Percentiles rank a stretch among this genome's conserved stretches.
Evolutionary conservation across 441 rosid genomes (phyloP).

Genomic region (Gossypium davidsonii): DNA sequence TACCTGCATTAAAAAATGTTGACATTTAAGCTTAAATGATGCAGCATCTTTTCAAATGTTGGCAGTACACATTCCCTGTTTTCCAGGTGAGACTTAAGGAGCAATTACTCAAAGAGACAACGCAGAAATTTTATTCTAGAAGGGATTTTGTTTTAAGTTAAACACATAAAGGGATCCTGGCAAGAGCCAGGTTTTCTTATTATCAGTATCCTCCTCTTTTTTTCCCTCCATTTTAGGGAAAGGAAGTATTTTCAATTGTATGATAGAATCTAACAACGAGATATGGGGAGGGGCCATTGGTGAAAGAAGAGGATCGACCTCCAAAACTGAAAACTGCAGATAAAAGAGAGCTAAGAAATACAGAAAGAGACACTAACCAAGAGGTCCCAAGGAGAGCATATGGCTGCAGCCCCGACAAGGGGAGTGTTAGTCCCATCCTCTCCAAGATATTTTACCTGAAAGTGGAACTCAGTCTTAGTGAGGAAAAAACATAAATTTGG

Average conservation of each 20-base stretch:
- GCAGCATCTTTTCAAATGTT: neutral
- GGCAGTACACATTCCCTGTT: neutral
- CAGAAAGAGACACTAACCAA: conserved; percentile 43
- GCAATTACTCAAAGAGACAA: neutral
- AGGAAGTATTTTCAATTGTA: neutral
- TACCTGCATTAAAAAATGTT: neutral
- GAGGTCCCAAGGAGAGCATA: conserved; percentile 90
- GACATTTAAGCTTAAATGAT: conserved; percentile 1
- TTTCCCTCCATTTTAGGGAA: neutral
- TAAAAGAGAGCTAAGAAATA: neutral
- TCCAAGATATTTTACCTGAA: conserved; percentile 86
- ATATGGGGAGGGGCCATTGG: neutral
- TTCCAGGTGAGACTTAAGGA: neutral
- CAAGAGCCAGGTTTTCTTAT: neutral
- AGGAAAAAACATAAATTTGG: neutral
- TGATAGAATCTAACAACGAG: neutral
- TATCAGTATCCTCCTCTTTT: neutral
- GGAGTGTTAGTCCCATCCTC: conserved; percentile 65
- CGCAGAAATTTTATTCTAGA: neutral
- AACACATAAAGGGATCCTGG: neutral
- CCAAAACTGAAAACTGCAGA: neutral
- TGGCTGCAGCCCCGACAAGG: conserved; percentile 65
- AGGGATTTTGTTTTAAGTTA: neutral
- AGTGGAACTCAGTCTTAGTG: neutral
- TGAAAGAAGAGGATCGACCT: neutral